Evolutionary conservation across 2,329 filamentous ascomycete species (phyloP).

Genomic region (Botryosphaeria dothidea): DNA sequence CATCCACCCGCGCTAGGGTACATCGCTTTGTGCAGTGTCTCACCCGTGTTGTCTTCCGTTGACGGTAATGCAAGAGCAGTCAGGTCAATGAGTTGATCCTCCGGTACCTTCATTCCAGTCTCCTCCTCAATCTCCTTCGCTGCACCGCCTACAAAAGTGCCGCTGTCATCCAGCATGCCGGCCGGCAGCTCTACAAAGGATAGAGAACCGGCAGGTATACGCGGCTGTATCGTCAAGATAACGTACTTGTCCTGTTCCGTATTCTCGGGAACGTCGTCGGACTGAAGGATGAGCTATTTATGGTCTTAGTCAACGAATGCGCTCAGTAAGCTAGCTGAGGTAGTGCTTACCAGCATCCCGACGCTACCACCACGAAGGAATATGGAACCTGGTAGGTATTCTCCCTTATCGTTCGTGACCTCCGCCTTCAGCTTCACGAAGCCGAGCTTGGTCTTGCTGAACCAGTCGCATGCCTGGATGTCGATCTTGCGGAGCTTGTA

Average conservation of each 20-base stretch:
- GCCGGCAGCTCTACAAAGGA: constrained; percentile 59
- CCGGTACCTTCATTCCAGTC: constrained; percentile 53
- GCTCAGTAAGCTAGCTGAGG: not conserved
- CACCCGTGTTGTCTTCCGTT: constrained; percentile 21
- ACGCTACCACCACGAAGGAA: constrained; percentile 62
- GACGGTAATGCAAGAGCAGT: constrained; percentile 50
- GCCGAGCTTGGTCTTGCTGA: constrained; percentile 51
- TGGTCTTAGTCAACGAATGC: not conserved
- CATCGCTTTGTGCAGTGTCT: constrained; percentile 49
- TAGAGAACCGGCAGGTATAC: constrained; percentile 57
- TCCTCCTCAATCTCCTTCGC: constrained; percentile 61
- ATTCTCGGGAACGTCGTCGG: constrained; percentile 46
- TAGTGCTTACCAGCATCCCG: constrained; percentile 51
- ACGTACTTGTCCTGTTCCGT: constrained; percentile 51
- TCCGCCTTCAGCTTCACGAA: constrained; percentile 59
- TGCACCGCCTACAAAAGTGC: constrained; percentile 55
- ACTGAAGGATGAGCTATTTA: constrained; percentile 55
- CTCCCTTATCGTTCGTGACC: constrained; percentile 53
- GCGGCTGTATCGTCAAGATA: constrained; percentile 58
- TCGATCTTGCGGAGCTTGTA: constrained; percentile 55
- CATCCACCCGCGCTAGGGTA: constrained; percentile 59
- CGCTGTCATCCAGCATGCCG: constrained; percentile 59
- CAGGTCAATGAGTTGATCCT: constrained; percentile 55
- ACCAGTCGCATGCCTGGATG: constrained; percentile 57
- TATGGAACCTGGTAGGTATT: constrained; percentile 57